phyloP scores from a whole-genome alignment of 192 early-diverging fungal species.

The Backusella circina region DNA sequence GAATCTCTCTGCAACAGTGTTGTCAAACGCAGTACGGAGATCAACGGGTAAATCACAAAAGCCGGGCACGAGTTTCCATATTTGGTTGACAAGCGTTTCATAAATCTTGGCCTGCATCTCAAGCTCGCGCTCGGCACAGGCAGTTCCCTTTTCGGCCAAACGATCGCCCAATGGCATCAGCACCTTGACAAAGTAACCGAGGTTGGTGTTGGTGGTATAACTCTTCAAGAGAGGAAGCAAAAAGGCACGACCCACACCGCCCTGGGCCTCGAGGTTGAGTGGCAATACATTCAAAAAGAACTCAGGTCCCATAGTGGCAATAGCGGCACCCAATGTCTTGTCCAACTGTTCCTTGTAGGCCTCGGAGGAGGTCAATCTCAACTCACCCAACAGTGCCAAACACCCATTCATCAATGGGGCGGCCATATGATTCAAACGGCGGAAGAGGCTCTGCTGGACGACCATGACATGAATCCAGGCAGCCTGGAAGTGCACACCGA shows the following conservation, averaged over 20 bases:
- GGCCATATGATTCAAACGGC: conserved; percentile 60
- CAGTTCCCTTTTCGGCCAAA: conserved; percentile 60
- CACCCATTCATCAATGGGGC: conserved; percentile 57
- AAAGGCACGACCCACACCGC: conserved; percentile 77
- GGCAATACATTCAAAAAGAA: conserved; percentile 71
- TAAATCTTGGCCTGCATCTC: conserved; percentile 84
- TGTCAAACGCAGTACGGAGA: conserved; percentile 55
- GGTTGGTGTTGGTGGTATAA: conserved; percentile 65
- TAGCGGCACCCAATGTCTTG: conserved; percentile 71
- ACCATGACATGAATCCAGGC: conserved; percentile 82
- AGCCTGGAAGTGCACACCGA: conserved; percentile 77
- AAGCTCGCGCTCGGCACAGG: conserved; percentile 51
- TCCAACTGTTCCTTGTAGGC: conserved; percentile 87
- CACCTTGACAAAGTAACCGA: conserved; percentile 64
- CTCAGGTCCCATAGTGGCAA: conserved; percentile 77
- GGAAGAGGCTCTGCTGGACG: conserved; percentile 73
- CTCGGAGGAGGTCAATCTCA: conserved; percentile 82
- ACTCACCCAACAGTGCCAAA: conserved; percentile 60
- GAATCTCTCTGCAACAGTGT: conserved; percentile 67
- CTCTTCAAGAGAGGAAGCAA: conserved; percentile 81
- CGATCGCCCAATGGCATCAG: conserved; percentile 81
- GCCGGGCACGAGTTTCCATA: conserved; percentile 83
- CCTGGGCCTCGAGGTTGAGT: conserved; percentile 77
- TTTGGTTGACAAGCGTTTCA: conserved; percentile 83
- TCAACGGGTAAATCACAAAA: conserved; percentile 86